Evolutionary conservation across 2,329 filamentous ascomycete species (phyloP).

Genomic region (Mariannaea elegans): DNA sequence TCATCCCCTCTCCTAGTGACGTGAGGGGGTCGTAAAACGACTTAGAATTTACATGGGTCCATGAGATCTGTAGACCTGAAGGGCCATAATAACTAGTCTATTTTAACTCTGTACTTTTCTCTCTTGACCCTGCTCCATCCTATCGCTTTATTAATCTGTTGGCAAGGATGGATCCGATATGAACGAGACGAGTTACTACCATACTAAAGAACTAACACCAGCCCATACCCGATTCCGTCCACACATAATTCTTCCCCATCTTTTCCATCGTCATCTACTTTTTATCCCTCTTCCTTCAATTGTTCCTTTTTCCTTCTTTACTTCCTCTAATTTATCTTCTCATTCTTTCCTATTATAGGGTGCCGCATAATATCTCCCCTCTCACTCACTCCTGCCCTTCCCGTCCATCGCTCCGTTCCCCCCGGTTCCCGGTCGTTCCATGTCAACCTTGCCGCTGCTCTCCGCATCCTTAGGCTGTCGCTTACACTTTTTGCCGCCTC

Average conservation of each 20-base stretch:
- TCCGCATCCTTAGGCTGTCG: constrained; percentile 9
- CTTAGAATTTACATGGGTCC: too few relatives aligned
- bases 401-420: background rate
- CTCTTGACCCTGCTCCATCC: constrained; percentile 7
- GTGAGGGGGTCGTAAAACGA: constrained; percentile 18
- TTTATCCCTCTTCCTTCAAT: background rate
- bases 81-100: background rate
- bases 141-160: background rate
- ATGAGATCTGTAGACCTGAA: too few relatives aligned
- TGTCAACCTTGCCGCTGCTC: constrained; percentile 6
- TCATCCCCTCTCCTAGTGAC: background rate
- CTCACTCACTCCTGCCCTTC: background rate
- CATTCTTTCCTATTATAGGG: background rate
- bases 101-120: constrained; percentile 13
- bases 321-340: background rate
- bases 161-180: too few relatives aligned
- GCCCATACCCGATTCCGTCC: background rate
- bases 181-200: too few relatives aligned
- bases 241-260: background rate
- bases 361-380: background rate
- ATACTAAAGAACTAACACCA: background rate
- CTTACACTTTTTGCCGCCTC: constrained; percentile 9
- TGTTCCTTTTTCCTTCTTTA: background rate
- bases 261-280: constrained; percentile 5
- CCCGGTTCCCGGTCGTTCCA: constrained; percentile 1